These are phyloP conservation scores for Auriscalpium microsporum DNA, from an alignment of 768 basidiomycete species.

Conservation along the genomic window DNA sequence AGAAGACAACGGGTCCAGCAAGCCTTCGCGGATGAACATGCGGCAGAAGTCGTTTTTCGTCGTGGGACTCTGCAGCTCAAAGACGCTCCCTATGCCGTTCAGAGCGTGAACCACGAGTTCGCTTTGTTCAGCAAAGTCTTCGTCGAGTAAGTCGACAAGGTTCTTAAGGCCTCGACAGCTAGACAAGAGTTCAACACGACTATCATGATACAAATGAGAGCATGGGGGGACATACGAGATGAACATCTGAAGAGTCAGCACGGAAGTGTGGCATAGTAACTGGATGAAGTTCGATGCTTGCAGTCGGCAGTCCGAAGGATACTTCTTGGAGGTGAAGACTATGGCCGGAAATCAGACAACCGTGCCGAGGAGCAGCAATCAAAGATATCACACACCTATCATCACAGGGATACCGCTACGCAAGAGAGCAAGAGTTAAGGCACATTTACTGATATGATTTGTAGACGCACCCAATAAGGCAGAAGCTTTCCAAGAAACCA, in stretches of 20 bases:
- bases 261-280: slow-evolving; percentile 84
- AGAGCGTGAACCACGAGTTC: slow-evolving; percentile 90
- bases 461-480: slow-evolving; percentile 65
- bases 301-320: slow-evolving; percentile 85
- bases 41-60: slow-evolving; percentile 98
- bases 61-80: slow-evolving; percentile 92
- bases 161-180: slow-evolving; percentile 94
- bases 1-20: slow-evolving; percentile 85
- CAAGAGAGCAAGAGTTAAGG: background rate
- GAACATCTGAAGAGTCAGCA: slow-evolving; percentile 96
- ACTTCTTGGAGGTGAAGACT: slow-evolving; percentile 94
- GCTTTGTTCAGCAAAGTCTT: slow-evolving; percentile 87
- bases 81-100: slow-evolving; percentile 90
- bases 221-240: slow-evolving; percentile 65
- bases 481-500: slow-evolving; percentile 89
- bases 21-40: slow-evolving; percentile 94
- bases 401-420: slow-evolving; percentile 87
- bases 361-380: too few species aligned
- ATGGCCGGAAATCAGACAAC: background rate
- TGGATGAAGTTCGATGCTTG: slow-evolving; percentile 95
- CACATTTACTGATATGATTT: background rate
- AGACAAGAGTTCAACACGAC: background rate
- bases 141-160: slow-evolving; percentile 92
- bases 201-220: background rate
- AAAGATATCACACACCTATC: slow-evolving; percentile 51